phyloP scores from a whole-genome alignment of 179 eudicot genomes.

The Silene noctiflora region DNA sequence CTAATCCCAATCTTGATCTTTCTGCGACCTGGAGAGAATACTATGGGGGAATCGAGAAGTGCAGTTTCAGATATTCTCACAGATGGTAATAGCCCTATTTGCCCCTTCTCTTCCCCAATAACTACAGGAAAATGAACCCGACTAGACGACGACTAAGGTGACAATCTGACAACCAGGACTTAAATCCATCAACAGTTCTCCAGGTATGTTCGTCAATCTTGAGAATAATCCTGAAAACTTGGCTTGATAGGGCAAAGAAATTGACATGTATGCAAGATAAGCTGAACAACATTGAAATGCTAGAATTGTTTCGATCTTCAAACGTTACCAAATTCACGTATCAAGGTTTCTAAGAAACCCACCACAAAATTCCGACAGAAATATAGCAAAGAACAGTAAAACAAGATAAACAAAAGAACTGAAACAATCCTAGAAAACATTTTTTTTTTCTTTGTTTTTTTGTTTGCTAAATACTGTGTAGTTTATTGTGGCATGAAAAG shows the following conservation, averaged over 20 bases:
- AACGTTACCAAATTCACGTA: neutral
- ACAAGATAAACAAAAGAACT: neutral
- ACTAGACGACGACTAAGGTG: neutral
- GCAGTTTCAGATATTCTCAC: neutral
- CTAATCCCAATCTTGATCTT: neutral
- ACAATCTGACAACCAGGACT: neutral
- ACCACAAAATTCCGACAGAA: constrained; percentile 2
- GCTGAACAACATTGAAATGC: neutral
- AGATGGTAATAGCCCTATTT: too few relatives aligned
- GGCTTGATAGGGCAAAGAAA: neutral
- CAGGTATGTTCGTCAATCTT: neutral
- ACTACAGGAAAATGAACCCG: neutral
- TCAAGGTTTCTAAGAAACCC: neutral
- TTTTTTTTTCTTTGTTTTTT: neutral
- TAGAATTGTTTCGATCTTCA: neutral
- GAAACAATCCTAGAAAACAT: neutral
- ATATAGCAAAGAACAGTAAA: neutral
- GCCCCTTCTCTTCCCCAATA: neutral
- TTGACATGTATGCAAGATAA: neutral
- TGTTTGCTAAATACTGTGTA: neutral
- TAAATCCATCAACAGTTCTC: neutral
- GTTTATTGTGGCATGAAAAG: neutral
- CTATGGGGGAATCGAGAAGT: neutral
- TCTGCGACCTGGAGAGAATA: neutral
- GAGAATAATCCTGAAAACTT: neutral